These are phyloP conservation scores for Orobanche coerulescens DNA, from an alignment of 257 asterid genomes.

Conservation along the genomic window DNA sequence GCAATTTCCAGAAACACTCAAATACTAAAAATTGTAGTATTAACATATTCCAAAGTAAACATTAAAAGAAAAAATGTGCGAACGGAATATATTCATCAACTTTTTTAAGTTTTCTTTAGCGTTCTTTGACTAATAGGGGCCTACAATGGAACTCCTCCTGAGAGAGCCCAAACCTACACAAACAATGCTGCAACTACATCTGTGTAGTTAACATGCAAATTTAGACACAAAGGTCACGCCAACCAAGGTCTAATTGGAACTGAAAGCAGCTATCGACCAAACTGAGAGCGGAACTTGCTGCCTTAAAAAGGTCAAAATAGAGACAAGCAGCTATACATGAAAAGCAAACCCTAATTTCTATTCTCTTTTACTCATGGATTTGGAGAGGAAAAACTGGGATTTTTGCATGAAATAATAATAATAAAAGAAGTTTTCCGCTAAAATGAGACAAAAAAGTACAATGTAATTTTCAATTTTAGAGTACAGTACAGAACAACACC, in stretches of 20 bases:
- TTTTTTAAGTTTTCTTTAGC: background rate
- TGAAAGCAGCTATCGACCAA: no score
- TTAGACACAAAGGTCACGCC: no score
- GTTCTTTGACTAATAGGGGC: background rate
- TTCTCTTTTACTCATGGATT: background rate
- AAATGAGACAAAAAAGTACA: background rate
- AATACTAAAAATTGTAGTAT: background rate
- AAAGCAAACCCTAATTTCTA: background rate
- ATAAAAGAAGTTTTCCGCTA: background rate
- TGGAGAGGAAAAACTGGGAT: background rate
- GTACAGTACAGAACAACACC: slow-evolving; percentile 36
- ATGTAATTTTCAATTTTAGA: background rate
- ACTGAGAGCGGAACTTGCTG: background rate
- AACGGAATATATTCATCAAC: background rate
- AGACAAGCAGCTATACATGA: background rate
- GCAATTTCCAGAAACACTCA: background rate
- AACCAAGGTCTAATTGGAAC: no score
- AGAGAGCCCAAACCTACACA: background rate
- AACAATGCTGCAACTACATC: background rate
- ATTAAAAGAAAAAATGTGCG: no score
- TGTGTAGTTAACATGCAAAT: background rate
- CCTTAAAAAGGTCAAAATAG: background rate
- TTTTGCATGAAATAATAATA: background rate
- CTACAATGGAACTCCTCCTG: background rate
- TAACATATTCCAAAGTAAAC: background rate